phyloP scores from a whole-genome alignment of 1,139 yeast genomes.

The Pichia sp. region DNA sequence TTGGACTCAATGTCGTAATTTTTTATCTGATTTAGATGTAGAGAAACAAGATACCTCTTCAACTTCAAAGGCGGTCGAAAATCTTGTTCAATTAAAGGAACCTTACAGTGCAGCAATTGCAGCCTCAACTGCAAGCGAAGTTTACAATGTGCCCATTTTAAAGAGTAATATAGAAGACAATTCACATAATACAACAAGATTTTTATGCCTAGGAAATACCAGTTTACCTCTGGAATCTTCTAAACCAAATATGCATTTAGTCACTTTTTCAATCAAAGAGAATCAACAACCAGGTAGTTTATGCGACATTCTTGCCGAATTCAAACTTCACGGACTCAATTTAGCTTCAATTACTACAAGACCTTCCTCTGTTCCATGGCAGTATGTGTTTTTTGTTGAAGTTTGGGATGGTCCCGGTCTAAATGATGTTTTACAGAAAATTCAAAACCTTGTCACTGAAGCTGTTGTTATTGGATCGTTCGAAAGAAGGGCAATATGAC shows the following conservation, averaged over 20 bases:
- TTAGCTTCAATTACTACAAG: constrained; percentile 69
- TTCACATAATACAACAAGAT: constrained; percentile 74
- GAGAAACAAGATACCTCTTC: constrained; percentile 60
- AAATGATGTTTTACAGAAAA: constrained; percentile 19
- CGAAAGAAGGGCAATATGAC: background rate
- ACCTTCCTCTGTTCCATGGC: constrained; percentile 70
- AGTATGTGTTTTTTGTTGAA: constrained; percentile 77
- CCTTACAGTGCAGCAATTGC: constrained; percentile 47
- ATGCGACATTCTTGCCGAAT: constrained; percentile 55
- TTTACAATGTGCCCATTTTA: constrained; percentile 55
- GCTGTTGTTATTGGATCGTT: background rate
- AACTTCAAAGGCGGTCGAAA: constrained; percentile 77
- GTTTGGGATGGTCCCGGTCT: constrained; percentile 30
- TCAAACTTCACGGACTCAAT: constrained; percentile 53
- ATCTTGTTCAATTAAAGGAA: constrained; percentile 37
- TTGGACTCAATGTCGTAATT: constrained; percentile 81
- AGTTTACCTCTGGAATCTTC: background rate
- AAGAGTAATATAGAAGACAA: constrained; percentile 59
- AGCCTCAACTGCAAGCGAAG: constrained; percentile 53
- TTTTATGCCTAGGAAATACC: constrained; percentile 51
- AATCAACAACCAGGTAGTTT: constrained; percentile 72
- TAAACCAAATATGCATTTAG: constrained; percentile 37
- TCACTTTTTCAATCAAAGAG: constrained; percentile 55
- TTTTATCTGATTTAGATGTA: constrained; percentile 37
- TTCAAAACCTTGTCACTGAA: background rate